These are phyloP conservation scores for Linnemannia schmuckeri DNA, from an alignment of 192 early-diverging fungal species.

Conservation along the genomic window DNA sequence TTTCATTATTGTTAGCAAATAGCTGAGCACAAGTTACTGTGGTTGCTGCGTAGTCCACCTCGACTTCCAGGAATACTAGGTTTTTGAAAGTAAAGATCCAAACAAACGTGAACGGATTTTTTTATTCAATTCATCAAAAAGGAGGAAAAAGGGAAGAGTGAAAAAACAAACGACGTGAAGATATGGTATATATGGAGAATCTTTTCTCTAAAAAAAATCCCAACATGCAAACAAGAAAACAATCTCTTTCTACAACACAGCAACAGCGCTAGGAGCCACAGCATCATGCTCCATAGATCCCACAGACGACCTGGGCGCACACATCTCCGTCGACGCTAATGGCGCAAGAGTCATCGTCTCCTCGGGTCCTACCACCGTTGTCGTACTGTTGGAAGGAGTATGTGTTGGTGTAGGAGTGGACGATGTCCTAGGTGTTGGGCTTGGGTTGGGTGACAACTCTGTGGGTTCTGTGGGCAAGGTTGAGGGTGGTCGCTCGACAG, in stretches of 20 bases:
- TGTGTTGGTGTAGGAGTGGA: neutral
- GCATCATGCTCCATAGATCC: conserved; percentile 4
- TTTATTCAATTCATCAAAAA: too few relatives aligned
- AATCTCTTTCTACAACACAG: neutral
- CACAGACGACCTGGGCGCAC: neutral
- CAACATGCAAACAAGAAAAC: too few relatives aligned
- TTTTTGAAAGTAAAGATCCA: too few relatives aligned
- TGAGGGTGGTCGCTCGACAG: neutral
- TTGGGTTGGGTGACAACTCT: neutral
- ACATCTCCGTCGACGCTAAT: neutral
- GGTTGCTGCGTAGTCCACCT: too few relatives aligned
- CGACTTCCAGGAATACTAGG: too few relatives aligned
- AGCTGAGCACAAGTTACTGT: too few relatives aligned
- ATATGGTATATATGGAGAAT: too few relatives aligned
- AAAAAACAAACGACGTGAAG: too few relatives aligned
- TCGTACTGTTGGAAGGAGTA: neutral
- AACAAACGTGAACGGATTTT: too few relatives aligned
- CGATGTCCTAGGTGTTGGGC: neutral
- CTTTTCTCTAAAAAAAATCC: too few relatives aligned
- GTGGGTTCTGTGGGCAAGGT: neutral
- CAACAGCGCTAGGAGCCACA: neutral
- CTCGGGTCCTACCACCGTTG: neutral
- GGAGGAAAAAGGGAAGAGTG: too few relatives aligned
- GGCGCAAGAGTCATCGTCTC: neutral
- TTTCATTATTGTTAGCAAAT: too few relatives aligned